phyloP scores from a whole-genome alignment of 208 protist species.

The Blastocrithidia nonstop region DNA sequence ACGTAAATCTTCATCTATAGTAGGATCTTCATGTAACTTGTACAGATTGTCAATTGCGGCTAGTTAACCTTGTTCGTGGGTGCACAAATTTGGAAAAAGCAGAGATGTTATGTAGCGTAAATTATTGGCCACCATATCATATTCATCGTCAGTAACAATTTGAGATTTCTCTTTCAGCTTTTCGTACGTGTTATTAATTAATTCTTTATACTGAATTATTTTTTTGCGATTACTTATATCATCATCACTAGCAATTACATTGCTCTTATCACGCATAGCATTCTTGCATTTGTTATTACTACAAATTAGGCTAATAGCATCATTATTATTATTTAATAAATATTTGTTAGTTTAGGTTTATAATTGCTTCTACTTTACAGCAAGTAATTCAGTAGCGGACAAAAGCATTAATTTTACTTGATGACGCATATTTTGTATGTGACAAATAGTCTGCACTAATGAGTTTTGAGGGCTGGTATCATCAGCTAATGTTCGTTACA shows the following conservation, averaged over 20 bases:
- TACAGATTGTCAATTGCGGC: slow-evolving; percentile 31
- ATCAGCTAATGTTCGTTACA: slow-evolving; percentile 16
- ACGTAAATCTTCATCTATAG: slow-evolving; percentile 51
- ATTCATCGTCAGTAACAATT: slow-evolving; percentile 16
- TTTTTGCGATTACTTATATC: no score
- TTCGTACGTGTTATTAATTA: neutral
- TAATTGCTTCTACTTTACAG: no score
- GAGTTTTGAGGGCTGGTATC: neutral
- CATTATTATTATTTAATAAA: no score
- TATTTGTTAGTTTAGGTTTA: no score
- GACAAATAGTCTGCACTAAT: slow-evolving; percentile 8
- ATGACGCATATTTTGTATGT: slow-evolving; percentile 57
- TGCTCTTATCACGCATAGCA: no score
- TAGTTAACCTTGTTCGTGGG: slow-evolving; percentile 7
- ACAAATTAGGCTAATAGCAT: no score
- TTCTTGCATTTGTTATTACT: no score
- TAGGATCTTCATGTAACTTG: slow-evolving; percentile 39
- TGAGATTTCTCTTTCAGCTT: slow-evolving; percentile 9
- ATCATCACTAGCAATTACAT: no score
- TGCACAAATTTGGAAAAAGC: slow-evolving; percentile 37
- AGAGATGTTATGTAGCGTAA: slow-evolving; percentile 20
- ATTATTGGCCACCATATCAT: slow-evolving; percentile 13
- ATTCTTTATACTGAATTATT: neutral
- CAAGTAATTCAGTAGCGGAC: slow-evolving; percentile 58
- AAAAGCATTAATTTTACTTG: slow-evolving; percentile 45